phyloP scores from a whole-genome alignment of 176 grass and related monocot species.

The Ananas comosus region DNA sequence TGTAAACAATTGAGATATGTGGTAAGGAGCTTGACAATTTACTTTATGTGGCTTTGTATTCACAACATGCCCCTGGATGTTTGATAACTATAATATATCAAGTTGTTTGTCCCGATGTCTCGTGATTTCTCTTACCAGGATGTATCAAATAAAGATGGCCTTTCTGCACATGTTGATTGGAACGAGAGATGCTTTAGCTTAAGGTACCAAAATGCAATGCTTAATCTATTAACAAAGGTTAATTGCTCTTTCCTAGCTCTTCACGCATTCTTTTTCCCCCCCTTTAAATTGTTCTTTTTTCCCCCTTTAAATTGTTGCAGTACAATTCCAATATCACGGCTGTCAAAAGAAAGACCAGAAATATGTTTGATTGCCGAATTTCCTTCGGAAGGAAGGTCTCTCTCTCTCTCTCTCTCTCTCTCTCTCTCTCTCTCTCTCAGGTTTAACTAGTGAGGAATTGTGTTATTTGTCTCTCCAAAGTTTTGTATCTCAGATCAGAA shows the following conservation, averaged over 20 bases:
- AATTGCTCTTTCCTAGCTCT: too few relatives aligned
- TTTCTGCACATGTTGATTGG: constrained; percentile 22
- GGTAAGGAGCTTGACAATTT: constrained; percentile 2
- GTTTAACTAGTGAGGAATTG: too few relatives aligned
- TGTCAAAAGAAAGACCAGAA: constrained; percentile 14
- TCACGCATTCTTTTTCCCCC: too few relatives aligned
- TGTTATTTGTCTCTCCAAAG: too few relatives aligned
- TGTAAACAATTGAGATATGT: constrained; percentile 14
- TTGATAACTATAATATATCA: background rate
- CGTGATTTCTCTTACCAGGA: constrained; percentile 7
- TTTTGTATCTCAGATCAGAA: too few relatives aligned
- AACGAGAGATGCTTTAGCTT: constrained; percentile 17
- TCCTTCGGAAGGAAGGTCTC: constrained; percentile 22
- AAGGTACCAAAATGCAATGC: background rate
- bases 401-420: constrained; percentile 10
- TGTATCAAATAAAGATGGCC: constrained; percentile 22
- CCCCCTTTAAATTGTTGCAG: background rate
- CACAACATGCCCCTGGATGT: background rate
- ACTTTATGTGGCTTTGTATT: background rate
- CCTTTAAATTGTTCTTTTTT: too few relatives aligned
- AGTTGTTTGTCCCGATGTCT: background rate
- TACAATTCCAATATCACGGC: background rate
- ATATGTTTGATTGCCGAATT: constrained; percentile 14
- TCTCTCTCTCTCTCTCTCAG: background rate
- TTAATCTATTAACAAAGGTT: too few relatives aligned